Percentiles rank a stretch among this genome's conserved stretches.
These are phyloP conservation scores for Talaromyces trachyspermus DNA, from an alignment of 495 filamentous ascomycete genomes.

Conservation along the genomic window DNA sequence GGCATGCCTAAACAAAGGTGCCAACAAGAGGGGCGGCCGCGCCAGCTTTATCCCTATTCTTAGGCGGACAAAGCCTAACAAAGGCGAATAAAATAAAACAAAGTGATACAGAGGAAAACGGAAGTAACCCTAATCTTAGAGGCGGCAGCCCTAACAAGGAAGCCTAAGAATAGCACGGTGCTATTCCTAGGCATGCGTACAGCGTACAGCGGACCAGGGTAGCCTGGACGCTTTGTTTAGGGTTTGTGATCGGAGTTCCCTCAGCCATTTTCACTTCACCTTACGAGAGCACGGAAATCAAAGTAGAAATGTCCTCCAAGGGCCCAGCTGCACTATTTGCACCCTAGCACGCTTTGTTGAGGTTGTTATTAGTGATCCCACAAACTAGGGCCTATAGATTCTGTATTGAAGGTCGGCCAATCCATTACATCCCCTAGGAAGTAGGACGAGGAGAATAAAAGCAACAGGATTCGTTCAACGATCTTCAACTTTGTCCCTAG, in stretches of 20 bases:
- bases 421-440: not conserved
- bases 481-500: not conserved
- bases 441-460: not conserved
- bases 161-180: too few species aligned
- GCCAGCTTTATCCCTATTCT: slow-evolving; percentile 10
- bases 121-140: too few species aligned
- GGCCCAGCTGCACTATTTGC: too few species aligned
- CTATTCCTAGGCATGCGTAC: too few species aligned
- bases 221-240: not conserved
- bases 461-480: not conserved
- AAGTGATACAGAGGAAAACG: not conserved
- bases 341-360: not conserved
- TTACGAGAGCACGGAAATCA: not conserved
- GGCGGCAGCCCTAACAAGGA: too few species aligned
- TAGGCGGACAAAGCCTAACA: not conserved
- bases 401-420: not conserved
- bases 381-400: not conserved
- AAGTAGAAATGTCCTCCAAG: too few species aligned
- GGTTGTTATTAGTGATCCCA: not conserved
- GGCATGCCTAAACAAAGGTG: too few species aligned
- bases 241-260: slow-evolving; percentile 1
- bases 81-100: not conserved
- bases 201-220: not conserved
- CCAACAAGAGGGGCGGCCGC: too few species aligned
- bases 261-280: not conserved